phyloP scores from a whole-genome alignment of 1,284 basidiomycete species.

The Apiotrichum gracile region DNA sequence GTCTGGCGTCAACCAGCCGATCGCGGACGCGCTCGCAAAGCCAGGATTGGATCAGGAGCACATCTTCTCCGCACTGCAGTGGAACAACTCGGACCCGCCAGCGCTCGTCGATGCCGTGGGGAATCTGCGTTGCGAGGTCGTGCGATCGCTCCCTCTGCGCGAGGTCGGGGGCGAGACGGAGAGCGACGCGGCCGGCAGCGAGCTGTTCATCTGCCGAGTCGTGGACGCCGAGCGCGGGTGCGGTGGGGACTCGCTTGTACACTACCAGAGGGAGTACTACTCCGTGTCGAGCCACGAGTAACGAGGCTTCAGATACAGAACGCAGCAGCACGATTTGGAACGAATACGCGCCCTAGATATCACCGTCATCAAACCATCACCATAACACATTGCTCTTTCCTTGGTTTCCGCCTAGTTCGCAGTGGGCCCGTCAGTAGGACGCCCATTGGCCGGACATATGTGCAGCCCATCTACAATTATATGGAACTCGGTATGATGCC shows the following conservation, averaged over 20 bases:
- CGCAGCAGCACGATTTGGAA: too few relatives aligned
- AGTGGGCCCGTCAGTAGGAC: background rate
- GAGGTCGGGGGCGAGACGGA: slow-evolving; percentile 10
- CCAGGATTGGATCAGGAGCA: slow-evolving; percentile 25
- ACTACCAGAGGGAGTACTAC: slow-evolving; percentile 32
- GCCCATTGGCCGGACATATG: background rate
- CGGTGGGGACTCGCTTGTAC: slow-evolving; percentile 27
- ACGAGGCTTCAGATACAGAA: background rate
- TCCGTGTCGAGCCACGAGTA: slow-evolving; percentile 1
- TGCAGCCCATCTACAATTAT: background rate
- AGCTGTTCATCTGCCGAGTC: slow-evolving; percentile 44
- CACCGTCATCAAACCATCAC: too few relatives aligned
- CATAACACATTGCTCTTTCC: too few relatives aligned
- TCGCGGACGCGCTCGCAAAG: slow-evolving; percentile 30
- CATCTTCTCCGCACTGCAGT: slow-evolving; percentile 22
- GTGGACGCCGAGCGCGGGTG: slow-evolving; percentile 14
- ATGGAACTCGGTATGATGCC: background rate
- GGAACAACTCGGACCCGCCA: slow-evolving; percentile 17
- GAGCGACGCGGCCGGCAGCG: slow-evolving; percentile 23
- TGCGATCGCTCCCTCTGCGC: slow-evolving; percentile 20
- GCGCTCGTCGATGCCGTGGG: slow-evolving; percentile 21
- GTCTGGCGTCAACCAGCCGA: slow-evolving; percentile 18
- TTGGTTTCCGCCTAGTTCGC: too few relatives aligned
- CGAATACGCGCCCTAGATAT: too few relatives aligned
- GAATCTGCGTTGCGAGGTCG: slow-evolving; percentile 26